These are phyloP conservation scores for Colletotrichum tropicale DNA, from an alignment of 2,329 filamentous ascomycete genomes.

Conservation along the genomic window DNA sequence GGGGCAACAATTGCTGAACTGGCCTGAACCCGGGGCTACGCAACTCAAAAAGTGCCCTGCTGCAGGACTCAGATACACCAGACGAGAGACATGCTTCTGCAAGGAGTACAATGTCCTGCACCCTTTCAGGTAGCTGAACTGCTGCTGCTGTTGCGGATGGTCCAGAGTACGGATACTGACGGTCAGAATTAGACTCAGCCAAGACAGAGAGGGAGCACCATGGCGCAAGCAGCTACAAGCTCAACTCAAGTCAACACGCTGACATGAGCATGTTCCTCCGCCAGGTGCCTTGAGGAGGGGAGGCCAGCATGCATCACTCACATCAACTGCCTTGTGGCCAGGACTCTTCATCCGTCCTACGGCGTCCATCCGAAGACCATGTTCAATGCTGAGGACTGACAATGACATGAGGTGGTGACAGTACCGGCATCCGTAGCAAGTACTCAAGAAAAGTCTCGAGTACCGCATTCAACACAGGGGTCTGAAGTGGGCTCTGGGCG, in stretches of 20 bases:
- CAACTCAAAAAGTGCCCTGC: slow-evolving; percentile 4
- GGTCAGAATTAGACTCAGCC: background rate
- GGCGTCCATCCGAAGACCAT: background rate
- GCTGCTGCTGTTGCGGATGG: background rate
- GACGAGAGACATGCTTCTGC: background rate
- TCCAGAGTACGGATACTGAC: background rate
- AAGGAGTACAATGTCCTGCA: background rate
- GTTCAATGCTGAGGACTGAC: background rate
- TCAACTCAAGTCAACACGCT: background rate
- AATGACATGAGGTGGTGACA: background rate
- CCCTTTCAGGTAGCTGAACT: background rate
- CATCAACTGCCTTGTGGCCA: background rate
- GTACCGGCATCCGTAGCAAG: background rate
- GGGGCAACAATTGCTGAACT: background rate
- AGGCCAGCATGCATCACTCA: background rate
- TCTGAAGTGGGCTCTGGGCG: background rate
- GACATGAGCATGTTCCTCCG: background rate
- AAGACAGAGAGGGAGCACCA: background rate
- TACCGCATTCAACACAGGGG: background rate
- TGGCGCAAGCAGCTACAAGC: background rate
- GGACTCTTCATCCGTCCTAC: background rate
- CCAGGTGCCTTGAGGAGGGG: background rate
- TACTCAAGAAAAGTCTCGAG: background rate
- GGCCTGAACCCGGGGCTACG: slow-evolving; percentile 1
- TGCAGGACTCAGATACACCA: background rate